Percentiles rank a stretch among this genome's conserved stretches.
phyloP scores from a whole-genome alignment of 2,329 filamentous ascomycete genomes.

The Ophiostoma tasmaniense region DNA sequence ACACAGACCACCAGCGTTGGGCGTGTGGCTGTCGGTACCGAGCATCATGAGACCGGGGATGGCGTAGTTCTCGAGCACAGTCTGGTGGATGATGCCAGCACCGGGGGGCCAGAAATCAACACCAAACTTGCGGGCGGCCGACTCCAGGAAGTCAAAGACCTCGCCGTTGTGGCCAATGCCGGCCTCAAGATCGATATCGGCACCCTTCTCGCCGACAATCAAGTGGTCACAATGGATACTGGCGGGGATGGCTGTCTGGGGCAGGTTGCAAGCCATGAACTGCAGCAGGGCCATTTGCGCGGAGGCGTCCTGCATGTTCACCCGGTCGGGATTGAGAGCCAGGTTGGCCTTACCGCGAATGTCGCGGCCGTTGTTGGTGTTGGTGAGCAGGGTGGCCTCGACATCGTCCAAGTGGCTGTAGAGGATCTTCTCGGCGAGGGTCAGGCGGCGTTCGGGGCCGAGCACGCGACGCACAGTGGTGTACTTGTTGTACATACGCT shows the following conservation, averaged over 20 bases:
- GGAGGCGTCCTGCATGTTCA: slow-evolving; percentile 98
- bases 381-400: slow-evolving; percentile 76
- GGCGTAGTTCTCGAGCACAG: slow-evolving; percentile 94
- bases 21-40: slow-evolving; percentile 93
- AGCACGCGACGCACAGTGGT: slow-evolving; percentile 66
- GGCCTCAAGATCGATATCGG: slow-evolving; percentile 71
- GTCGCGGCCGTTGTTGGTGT: slow-evolving; percentile 73
- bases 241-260: slow-evolving; percentile 82
- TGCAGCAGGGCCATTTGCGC: slow-evolving; percentile 97
- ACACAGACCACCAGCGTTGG: slow-evolving; percentile 89
- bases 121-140: slow-evolving; percentile 80
- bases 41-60: slow-evolving; percentile 98
- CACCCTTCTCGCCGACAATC: slow-evolving; percentile 91
- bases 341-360: slow-evolving; percentile 85
- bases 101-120: slow-evolving; percentile 95
- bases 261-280: slow-evolving; percentile 95
- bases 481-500: slow-evolving; percentile 70
- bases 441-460: slow-evolving; percentile 54
- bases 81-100: slow-evolving; percentile 95
- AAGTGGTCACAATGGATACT: slow-evolving; percentile 99
- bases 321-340: slow-evolving; percentile 93
- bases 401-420: slow-evolving; percentile 89
- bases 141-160: slow-evolving; percentile 95
- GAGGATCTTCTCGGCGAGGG: slow-evolving; percentile 94
- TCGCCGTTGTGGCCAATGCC: slow-evolving; percentile 91